phyloP scores from a whole-genome alignment of 129 eudicot genomes.

The Escallonia rubra region DNA sequence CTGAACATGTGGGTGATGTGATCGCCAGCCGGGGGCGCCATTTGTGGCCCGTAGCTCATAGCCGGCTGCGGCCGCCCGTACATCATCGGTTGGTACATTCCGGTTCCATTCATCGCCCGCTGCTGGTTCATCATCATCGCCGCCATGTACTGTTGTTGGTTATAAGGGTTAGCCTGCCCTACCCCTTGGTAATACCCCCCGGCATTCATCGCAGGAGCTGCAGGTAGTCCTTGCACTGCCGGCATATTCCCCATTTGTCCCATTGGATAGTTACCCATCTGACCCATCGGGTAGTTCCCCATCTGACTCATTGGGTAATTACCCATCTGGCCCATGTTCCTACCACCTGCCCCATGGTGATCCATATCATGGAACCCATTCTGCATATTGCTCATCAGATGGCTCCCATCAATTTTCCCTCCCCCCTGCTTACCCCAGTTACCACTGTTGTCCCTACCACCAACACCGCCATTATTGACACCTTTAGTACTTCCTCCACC shows the following conservation, averaged over 20 bases:
- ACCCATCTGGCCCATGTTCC: slow-evolving; percentile 30
- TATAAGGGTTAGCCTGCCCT: slow-evolving; percentile 55
- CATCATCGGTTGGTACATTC: slow-evolving; percentile 56
- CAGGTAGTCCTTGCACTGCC: slow-evolving; percentile 50
- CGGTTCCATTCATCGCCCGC: slow-evolving; percentile 27
- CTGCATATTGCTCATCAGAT: slow-evolving; percentile 26
- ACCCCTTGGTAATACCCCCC: slow-evolving; percentile 36
- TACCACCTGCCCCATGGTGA: slow-evolving; percentile 39
- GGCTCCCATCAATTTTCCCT: slow-evolving; percentile 36
- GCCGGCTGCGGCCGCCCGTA: slow-evolving; percentile 48
- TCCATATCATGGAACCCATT: slow-evolving; percentile 39
- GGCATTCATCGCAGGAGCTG: slow-evolving; percentile 16
- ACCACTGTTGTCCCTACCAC: not conserved
- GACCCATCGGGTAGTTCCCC: too few species aligned
- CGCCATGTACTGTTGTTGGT: slow-evolving; percentile 61
- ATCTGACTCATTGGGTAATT: slow-evolving; percentile 38
- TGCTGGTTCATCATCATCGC: slow-evolving; percentile 95
- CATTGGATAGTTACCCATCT: slow-evolving; percentile 39
- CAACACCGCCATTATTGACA: too few species aligned
- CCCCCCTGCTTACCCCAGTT: slow-evolving; percentile 26
- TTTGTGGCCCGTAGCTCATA: slow-evolving; percentile 52
- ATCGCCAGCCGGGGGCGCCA: slow-evolving; percentile 42
- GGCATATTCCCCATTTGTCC: slow-evolving; percentile 40
- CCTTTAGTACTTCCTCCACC: too few species aligned
- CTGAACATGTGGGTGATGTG: slow-evolving; percentile 56